Conservation (phyloP, 371 early-diverging fungal genomes). For the Rhizopus stolonifer region DNA sequence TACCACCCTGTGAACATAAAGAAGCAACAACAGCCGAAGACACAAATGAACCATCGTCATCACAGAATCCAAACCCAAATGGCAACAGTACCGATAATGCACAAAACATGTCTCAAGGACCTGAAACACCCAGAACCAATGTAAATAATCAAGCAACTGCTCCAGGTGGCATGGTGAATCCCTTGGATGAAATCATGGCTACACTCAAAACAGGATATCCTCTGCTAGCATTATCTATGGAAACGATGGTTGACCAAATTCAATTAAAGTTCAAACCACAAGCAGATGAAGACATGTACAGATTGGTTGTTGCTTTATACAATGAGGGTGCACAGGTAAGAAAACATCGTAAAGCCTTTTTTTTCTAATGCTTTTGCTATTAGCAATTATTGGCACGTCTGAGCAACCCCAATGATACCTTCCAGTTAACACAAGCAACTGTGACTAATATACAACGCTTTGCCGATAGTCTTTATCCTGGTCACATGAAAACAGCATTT, state of each 20-base stretch:
- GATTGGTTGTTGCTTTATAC: slow-evolving; percentile 85
- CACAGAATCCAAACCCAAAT: background rate
- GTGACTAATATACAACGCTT: slow-evolving; percentile 80
- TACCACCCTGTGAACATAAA: background rate
- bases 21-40: background rate
- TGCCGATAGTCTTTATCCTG: slow-evolving; percentile 81
- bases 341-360: background rate
- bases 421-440: slow-evolving; percentile 69
- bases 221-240: slow-evolving; percentile 91
- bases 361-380: background rate
- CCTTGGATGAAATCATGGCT: slow-evolving; percentile 95
- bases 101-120: background rate
- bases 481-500: slow-evolving; percentile 78
- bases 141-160: slow-evolving; percentile 10
- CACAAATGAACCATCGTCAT: background rate
- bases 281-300: slow-evolving; percentile 94
- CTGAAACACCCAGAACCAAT: slow-evolving; percentile 11
- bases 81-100: background rate
- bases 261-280: slow-evolving; percentile 88
- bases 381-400: slow-evolving; percentile 65
- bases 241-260: slow-evolving; percentile 97
- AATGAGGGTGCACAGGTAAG: slow-evolving; percentile 86
- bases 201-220: slow-evolving; percentile 95
- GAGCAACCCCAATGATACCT: slow-evolving; percentile 58
- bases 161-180: slow-evolving; percentile 11